Percentiles rank a stretch among this genome's conserved stretches.
Conservation (phyloP, 1,284 basidiomycete species). For the Cryptococcus sp. region DNA sequence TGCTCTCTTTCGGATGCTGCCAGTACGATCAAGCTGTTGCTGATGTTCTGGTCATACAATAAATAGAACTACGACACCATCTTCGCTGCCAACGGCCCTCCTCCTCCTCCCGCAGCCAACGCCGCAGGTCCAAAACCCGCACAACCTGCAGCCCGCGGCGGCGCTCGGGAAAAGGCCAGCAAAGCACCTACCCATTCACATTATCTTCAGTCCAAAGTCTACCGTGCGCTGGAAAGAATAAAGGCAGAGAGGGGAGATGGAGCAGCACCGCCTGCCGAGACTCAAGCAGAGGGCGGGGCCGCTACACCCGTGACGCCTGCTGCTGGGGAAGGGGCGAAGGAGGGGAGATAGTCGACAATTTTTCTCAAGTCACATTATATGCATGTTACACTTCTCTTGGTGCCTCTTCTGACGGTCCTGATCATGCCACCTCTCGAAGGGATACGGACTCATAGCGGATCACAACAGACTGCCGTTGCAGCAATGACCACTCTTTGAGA, state of each 20-base stretch:
- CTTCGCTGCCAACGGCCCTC: constrained; percentile 81
- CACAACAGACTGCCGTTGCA: neutral
- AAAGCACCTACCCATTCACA: constrained; percentile 63
- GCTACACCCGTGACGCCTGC: constrained; percentile 16
- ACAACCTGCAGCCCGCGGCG: constrained; percentile 36
- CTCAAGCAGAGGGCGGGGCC: constrained; percentile 13
- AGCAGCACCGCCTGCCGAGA: constrained; percentile 20
- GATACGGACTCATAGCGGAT: no score
- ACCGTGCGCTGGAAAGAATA: constrained; percentile 89
- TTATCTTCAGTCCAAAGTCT: constrained; percentile 96
- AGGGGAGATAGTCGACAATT: neutral
- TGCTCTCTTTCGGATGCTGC: neutral
- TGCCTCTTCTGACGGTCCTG: no score
- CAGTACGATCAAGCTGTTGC: no score
- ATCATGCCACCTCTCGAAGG: no score
- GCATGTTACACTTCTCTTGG: neutral
- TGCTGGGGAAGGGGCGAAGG: neutral
- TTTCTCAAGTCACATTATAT: neutral
- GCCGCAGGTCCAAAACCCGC: constrained; percentile 36
- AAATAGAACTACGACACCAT: constrained; percentile 86
- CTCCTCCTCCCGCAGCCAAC: constrained; percentile 55
- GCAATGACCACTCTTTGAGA: neutral
- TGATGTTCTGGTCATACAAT: no score
- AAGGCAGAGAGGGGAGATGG: constrained; percentile 47
- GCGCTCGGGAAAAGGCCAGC: constrained; percentile 20